These are phyloP conservation scores for Diplotaxis tenuifolia DNA, from an alignment of 345 rosid species.

Conservation along the genomic window DNA sequence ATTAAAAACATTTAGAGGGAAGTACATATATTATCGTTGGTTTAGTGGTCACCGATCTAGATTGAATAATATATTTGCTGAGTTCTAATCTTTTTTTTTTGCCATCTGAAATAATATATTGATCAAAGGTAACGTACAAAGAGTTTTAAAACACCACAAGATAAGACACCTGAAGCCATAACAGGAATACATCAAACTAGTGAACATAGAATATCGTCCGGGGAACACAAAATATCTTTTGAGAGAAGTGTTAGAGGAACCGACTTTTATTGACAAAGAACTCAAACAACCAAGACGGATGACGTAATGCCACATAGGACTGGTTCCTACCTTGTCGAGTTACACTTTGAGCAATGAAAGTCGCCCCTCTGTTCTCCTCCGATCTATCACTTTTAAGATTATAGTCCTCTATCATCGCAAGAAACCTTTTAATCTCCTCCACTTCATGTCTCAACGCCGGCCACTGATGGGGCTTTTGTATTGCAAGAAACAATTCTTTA, in stretches of 20 bases:
- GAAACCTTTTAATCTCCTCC: not conserved
- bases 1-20: too few relatives aligned
- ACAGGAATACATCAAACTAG: too few relatives aligned
- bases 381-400: not conserved
- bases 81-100: too few relatives aligned
- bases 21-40: too few relatives aligned
- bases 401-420: not conserved
- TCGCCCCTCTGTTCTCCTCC: not conserved
- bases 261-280: not conserved
- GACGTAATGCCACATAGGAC: not conserved
- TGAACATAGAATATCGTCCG: too few relatives aligned
- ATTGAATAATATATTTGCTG: too few relatives aligned
- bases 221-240: too few relatives aligned
- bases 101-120: too few relatives aligned
- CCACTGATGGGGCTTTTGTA: not conserved
- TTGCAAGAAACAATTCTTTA: not conserved
- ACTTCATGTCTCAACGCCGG: not conserved
- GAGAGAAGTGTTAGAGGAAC: not conserved
- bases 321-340: not conserved
- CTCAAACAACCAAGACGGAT: not conserved
- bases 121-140: too few relatives aligned
- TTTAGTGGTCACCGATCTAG: too few relatives aligned
- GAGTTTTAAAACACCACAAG: too few relatives aligned
- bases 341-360: not conserved
- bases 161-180: too few relatives aligned